Evolutionary conservation across 805 yeast species (phyloP).

Genomic region (baker's yeast (Saccharomyces cerevisiae)): DNA sequence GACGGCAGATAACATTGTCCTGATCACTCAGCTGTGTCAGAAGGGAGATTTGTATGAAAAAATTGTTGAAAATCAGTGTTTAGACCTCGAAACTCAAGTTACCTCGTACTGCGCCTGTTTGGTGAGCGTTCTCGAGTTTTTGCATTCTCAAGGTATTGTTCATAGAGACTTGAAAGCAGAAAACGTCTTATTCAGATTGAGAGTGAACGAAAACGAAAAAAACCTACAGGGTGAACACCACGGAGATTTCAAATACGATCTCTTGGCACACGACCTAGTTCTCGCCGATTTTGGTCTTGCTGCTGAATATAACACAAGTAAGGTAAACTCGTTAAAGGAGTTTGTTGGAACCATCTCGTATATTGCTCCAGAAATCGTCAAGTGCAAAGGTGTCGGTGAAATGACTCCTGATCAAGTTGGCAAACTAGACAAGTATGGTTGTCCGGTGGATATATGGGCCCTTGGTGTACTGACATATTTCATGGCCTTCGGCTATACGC

Average conservation of each 20-base stretch:
- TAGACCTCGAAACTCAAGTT: constrained; percentile 41
- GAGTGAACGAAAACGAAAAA: constrained; percentile 18
- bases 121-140: constrained; percentile 46
- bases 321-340: constrained; percentile 33
- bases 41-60: constrained; percentile 65
- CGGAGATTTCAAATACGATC: constrained; percentile 33
- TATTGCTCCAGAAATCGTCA: constrained; percentile 64
- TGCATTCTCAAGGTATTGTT: constrained; percentile 52
- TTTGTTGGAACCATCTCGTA: constrained; percentile 65
- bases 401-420: constrained; percentile 12
- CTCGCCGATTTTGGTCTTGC: constrained; percentile 53
- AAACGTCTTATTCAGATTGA: constrained; percentile 45
- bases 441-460: constrained; percentile 67
- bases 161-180: constrained; percentile 73
- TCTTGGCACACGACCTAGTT: constrained; percentile 28
- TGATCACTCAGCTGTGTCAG: constrained; percentile 59
- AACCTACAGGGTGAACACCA: constrained; percentile 22
- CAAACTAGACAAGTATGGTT: constrained; percentile 37
- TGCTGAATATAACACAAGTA: constrained; percentile 33
- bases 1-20: constrained; percentile 44
- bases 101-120: constrained; percentile 42
- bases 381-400: constrained; percentile 29
- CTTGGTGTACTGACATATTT: constrained; percentile 66
- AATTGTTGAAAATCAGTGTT: constrained; percentile 39
- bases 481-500: constrained; percentile 65